phyloP scores from a whole-genome alignment of 768 basidiomycete genomes.

The Cystobasidium tubakii region DNA sequence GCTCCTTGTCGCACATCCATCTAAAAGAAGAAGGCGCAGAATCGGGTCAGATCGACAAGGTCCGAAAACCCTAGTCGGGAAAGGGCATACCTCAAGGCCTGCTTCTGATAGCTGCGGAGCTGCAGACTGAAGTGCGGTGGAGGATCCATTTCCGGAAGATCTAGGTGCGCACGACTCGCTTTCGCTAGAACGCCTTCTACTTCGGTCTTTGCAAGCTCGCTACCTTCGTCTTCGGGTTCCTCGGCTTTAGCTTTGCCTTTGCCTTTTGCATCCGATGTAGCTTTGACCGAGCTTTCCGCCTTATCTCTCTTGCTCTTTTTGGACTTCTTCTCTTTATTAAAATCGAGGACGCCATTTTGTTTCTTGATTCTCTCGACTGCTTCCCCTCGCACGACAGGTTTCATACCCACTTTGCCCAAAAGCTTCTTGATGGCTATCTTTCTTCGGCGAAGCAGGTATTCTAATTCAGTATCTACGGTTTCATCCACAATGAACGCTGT shows the following conservation, averaged over 20 bases:
- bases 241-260: constrained; percentile 21
- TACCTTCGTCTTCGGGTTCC: constrained; percentile 9
- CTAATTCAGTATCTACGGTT: constrained; percentile 15
- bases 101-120: constrained; percentile 84
- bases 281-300: not conserved
- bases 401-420: not conserved
- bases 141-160: constrained; percentile 56
- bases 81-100: constrained; percentile 75
- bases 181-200: constrained; percentile 51
- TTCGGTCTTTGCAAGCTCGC: constrained; percentile 26
- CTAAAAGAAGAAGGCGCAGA: not conserved
- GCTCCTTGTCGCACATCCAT: constrained; percentile 88
- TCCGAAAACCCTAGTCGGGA: too few relatives aligned
- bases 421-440: constrained; percentile 16
- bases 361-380: constrained; percentile 3
- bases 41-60: too few relatives aligned
- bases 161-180: constrained; percentile 72
- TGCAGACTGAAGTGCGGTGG: constrained; percentile 54
- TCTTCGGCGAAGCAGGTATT: not conserved
- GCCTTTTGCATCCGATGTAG: not conserved
- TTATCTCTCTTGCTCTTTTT: not conserved
- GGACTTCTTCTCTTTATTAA: not conserved
- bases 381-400: constrained; percentile 1
- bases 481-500: constrained; percentile 11
- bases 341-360: not conserved